Base-by-base conservation (phyloP, 768 basidiomycete species). In the Collybiopsis confluens region DNA sequence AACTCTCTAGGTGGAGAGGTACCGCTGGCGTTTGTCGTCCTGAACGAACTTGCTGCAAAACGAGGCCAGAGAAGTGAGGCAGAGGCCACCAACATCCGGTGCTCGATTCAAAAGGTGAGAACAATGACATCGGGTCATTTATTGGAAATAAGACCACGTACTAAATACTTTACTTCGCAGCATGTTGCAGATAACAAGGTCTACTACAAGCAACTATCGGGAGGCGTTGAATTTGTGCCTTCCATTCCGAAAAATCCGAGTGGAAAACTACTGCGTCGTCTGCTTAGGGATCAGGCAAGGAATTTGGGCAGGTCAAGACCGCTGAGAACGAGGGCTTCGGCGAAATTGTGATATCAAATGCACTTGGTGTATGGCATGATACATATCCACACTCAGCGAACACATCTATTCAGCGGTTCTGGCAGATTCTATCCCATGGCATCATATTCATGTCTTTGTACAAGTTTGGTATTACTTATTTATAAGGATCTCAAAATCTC, bases 21-120 rank as follows among this genome's bases (percentile, higher is more conserved):
- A 5, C 88, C 88, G 0, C 62, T 88, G 61, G 88, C 86, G 4
- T 89, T 81, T 59, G 76, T 88, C 2, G 82, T 81, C 1, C 72
- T 86, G 3, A 73, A 68, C 5, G 58, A 65, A 2, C 65, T 71
- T n/a, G 76, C 78, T 7, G 65, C 72, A 3, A 46, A 67, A 46
- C 69, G 70, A 35, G 65, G 78, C 3, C 64, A 70, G 4, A 48
- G 66, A 47, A 69, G 70, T 27, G 64, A 73, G 10, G 63, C 68
- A 44, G 64, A 70, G 1, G 55, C 1, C 23, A 66, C 69, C 24
- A 64, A 59, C 2, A 69, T 83, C 45, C 78, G 78, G 59, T 64
- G 59, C 23, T 74, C 74, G 1, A 79, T 86, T 37, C 63, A 64
- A 20, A 75, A 80, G 72, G 82, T 80, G 43, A n/a, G 64, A 33